phyloP scores from a whole-genome alignment of 495 filamentous ascomycete species.

The Niebla homalea region DNA sequence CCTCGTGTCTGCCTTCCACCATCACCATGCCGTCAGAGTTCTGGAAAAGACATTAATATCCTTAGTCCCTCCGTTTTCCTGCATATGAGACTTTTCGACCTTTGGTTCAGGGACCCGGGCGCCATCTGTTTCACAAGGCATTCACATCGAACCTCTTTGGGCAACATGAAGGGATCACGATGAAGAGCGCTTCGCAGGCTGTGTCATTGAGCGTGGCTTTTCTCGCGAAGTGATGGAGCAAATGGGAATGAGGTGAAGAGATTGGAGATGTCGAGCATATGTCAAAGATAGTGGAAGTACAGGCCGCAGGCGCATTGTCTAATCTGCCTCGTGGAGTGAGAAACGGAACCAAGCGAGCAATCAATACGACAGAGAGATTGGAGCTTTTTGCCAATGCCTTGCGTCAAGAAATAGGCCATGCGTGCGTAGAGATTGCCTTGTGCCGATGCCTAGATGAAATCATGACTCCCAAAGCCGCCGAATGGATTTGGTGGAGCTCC shows the following conservation, averaged over 20 bases:
- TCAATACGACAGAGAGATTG: too few species aligned
- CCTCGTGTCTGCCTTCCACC: neutral
- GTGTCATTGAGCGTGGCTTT: slow-evolving; percentile 33
- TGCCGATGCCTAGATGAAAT: slow-evolving; percentile 42
- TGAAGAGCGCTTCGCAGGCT: slow-evolving; percentile 68
- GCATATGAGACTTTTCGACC: slow-evolving; percentile 7
- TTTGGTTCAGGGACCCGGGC: slow-evolving; percentile 18
- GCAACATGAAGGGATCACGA: slow-evolving; percentile 40
- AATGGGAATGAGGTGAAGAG: too few species aligned
- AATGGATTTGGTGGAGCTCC: slow-evolving; percentile 42
- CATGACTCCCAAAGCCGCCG: slow-evolving; percentile 50
- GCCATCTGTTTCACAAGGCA: slow-evolving; percentile 25
- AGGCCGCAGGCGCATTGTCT: too few species aligned
- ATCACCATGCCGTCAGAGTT: slow-evolving; percentile 54
- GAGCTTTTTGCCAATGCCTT: too few species aligned
- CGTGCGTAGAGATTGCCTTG: too few species aligned
- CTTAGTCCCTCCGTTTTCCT: slow-evolving; percentile 30
- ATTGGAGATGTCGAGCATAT: too few species aligned
- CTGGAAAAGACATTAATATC: slow-evolving; percentile 48
- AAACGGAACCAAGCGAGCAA: too few species aligned
- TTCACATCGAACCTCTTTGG: slow-evolving; percentile 43
- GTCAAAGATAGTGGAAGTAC: too few species aligned
- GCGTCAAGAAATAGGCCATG: too few species aligned
- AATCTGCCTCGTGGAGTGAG: too few species aligned
- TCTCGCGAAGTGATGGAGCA: too few species aligned